Percentiles rank a stretch among this genome's conserved stretches.
These are phyloP conservation scores for Colletotrichum neosansevieriae DNA, from an alignment of 2,329 filamentous ascomycete genomes.

Conservation along the genomic window DNA sequence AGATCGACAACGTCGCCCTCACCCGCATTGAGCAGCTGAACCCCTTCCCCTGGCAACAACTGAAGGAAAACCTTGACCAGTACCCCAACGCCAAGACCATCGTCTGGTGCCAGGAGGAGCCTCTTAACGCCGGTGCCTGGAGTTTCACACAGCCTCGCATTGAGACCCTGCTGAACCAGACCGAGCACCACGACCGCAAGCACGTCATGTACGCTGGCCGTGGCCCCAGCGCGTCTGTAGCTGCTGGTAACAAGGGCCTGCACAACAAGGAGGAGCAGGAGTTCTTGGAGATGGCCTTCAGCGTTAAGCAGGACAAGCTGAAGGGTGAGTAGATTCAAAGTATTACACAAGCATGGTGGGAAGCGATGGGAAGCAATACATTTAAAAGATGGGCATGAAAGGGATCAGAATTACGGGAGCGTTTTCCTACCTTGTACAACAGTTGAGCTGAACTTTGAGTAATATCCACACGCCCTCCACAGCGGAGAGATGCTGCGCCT, in stretches of 20 bases:
- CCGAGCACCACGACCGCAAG: slow-evolving; percentile 90
- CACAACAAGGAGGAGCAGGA: slow-evolving; percentile 96
- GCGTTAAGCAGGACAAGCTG: slow-evolving; percentile 75
- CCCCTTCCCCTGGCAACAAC: slow-evolving; percentile 98
- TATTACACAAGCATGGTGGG: not conserved
- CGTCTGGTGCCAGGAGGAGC: slow-evolving; percentile 98
- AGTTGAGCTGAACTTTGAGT: slow-evolving; percentile 22
- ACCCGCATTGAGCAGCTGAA: slow-evolving; percentile 98
- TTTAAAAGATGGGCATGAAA: slow-evolving; percentile 6
- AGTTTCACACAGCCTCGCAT: slow-evolving; percentile 97
- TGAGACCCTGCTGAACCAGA: slow-evolving; percentile 95
- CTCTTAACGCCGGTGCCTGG: slow-evolving; percentile 97
- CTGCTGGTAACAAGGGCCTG: slow-evolving; percentile 88
- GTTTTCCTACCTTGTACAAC: slow-evolving; percentile 17
- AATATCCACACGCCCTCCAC: slow-evolving; percentile 14
- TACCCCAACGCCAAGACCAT: slow-evolving; percentile 99
- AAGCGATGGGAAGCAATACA: slow-evolving; percentile 6
- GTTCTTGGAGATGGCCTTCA: slow-evolving; percentile 75
- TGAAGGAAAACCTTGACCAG: slow-evolving; percentile 94
- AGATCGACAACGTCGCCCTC: slow-evolving; percentile 90
- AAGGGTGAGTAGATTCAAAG: slow-evolving; percentile 68
- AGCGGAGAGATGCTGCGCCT: slow-evolving; percentile 1
- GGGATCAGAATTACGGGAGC: slow-evolving; percentile 25
- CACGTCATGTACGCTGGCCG: slow-evolving; percentile 98
- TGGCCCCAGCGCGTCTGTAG: slow-evolving; percentile 92